These are phyloP conservation scores for Sugiyamaella qingdaonensis DNA, from an alignment of 805 yeast genomes.

Conservation along the genomic window DNA sequence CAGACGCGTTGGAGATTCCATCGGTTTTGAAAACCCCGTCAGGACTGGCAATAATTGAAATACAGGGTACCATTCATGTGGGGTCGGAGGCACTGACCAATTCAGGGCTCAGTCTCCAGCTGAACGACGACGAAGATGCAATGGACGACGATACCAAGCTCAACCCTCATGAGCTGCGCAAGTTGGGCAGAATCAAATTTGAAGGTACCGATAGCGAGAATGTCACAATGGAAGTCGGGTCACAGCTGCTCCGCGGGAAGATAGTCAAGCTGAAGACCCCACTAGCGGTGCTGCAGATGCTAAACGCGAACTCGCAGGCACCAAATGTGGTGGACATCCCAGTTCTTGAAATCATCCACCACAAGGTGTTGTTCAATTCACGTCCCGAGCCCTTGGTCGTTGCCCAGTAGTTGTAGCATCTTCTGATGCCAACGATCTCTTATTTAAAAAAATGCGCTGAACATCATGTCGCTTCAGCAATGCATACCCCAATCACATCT, in stretches of 20 bases:
- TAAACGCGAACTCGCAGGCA: neutral
- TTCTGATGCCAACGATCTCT: too few relatives aligned
- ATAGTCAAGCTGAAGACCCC: constrained; percentile 20
- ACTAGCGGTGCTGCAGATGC: constrained; percentile 21
- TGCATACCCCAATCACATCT: too few relatives aligned
- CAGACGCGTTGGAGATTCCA: constrained; percentile 8
- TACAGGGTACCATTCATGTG: constrained; percentile 24
- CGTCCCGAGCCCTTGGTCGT: constrained; percentile 24
- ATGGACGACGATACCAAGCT: neutral
- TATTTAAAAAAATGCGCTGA: too few relatives aligned
- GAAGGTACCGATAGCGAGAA: constrained; percentile 1
- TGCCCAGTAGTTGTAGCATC: too few relatives aligned
- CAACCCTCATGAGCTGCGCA: constrained; percentile 1
- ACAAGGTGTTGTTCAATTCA: constrained; percentile 19
- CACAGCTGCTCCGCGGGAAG: constrained; percentile 23
- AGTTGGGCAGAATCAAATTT: constrained; percentile 18
- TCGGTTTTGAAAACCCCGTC: constrained; percentile 21
- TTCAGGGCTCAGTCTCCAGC: constrained; percentile 15
- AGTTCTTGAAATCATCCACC: constrained; percentile 21
- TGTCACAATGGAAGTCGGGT: constrained; percentile 22
- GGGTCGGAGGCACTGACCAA: constrained; percentile 19
- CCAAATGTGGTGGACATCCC: constrained; percentile 14
- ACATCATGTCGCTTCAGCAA: too few relatives aligned
- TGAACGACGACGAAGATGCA: neutral
- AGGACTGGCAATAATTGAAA: constrained; percentile 22